A percentile compares a stretch with the other conserved stretches of the same genome.
These are phyloP conservation scores for Suhomyces pyralidae DNA, from an alignment of 805 yeast species.

Conservation along the genomic window DNA sequence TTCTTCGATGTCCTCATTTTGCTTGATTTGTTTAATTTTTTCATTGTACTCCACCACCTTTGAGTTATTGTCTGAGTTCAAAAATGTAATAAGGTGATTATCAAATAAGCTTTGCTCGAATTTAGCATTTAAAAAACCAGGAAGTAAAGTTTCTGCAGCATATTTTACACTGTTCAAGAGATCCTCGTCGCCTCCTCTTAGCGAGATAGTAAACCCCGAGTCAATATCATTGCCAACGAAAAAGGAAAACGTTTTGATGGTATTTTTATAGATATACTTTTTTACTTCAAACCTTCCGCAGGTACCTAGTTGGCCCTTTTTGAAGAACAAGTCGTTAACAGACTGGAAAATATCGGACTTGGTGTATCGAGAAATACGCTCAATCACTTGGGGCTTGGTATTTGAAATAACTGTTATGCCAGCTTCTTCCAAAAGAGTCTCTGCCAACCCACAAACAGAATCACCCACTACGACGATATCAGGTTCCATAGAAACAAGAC, in stretches of 20 bases:
- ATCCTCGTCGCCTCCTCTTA: conserved; percentile 75
- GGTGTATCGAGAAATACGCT: conserved; percentile 72
- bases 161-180: conserved; percentile 66
- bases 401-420: conserved; percentile 80
- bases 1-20: conserved; percentile 11
- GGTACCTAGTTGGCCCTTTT: conserved; percentile 57
- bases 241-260: conserved; percentile 69
- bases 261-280: conserved; percentile 54
- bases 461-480: conserved; percentile 76
- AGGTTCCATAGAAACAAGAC: conserved; percentile 75
- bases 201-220: conserved; percentile 78
- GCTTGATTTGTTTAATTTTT: conserved; percentile 10
- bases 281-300: conserved; percentile 73
- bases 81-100: conserved; percentile 17
- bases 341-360: conserved; percentile 83
- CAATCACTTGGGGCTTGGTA: conserved; percentile 77
- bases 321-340: conserved; percentile 76
- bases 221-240: conserved; percentile 72
- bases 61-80: conserved; percentile 7
- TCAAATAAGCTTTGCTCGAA: conserved; percentile 54
- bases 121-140: conserved; percentile 72
- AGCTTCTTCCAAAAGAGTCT: conserved; percentile 64
- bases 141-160: conserved; percentile 75
- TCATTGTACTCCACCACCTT: conserved; percentile 12
- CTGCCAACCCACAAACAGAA: conserved; percentile 78